phyloP scores from a whole-genome alignment of 805 yeast species.

The Blastobotrys mokoenaii region DNA sequence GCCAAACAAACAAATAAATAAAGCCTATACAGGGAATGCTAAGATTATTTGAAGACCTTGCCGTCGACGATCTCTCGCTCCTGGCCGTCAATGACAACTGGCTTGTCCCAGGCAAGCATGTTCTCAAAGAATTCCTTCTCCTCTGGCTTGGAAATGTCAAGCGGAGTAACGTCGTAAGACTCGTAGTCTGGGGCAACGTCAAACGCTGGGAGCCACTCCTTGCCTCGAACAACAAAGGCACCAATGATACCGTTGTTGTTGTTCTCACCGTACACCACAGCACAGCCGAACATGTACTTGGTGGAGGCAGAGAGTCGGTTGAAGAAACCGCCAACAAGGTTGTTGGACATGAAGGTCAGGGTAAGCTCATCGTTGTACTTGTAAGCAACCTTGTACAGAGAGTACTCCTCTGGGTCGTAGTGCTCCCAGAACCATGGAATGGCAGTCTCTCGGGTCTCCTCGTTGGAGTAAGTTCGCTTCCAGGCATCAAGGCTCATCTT shows the following conservation, averaged over 20 bases:
- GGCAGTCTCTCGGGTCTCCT: slow-evolving; percentile 89
- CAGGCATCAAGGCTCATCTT: slow-evolving; percentile 75
- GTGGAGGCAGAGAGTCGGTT: slow-evolving; percentile 86
- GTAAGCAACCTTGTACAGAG: slow-evolving; percentile 91
- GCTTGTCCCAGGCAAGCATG: slow-evolving; percentile 98
- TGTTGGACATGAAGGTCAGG: slow-evolving; percentile 95
- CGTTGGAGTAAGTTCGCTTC: slow-evolving; percentile 95
- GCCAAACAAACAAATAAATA: background rate
- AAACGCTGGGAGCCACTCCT: slow-evolving; percentile 83
- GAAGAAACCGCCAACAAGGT: slow-evolving; percentile 96
- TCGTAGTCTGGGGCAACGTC: slow-evolving; percentile 99
- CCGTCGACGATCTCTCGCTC: slow-evolving; percentile 89
- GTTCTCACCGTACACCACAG: slow-evolving; percentile 97
- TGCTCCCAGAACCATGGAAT: slow-evolving; percentile 98
- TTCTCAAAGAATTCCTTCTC: slow-evolving; percentile 75
- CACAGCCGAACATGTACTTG: slow-evolving; percentile 87
- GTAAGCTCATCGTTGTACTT: slow-evolving; percentile 98
- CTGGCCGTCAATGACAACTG: slow-evolving; percentile 72
- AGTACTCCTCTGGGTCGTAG: slow-evolving; percentile 88
- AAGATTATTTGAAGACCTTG: slow-evolving; percentile 84
- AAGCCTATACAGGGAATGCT: background rate
- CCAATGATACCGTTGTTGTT: slow-evolving; percentile 96
- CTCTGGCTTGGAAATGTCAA: slow-evolving; percentile 70
- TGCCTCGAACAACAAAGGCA: slow-evolving; percentile 92
- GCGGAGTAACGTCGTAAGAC: slow-evolving; percentile 74